Conservation (phyloP, 306 rosid genomes). For the Herpetospermum pedunculosum region DNA sequence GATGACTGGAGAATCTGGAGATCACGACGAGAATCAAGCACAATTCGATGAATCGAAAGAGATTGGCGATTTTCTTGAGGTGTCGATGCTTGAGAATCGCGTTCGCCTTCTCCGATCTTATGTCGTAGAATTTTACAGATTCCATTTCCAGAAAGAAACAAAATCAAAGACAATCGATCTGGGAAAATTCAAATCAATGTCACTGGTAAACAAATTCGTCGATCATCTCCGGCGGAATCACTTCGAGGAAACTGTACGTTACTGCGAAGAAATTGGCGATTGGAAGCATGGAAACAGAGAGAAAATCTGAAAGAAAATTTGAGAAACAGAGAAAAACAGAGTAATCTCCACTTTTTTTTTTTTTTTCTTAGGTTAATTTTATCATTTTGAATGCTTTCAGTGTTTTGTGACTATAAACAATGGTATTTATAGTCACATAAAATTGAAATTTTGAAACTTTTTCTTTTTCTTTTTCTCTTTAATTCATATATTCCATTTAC, state of each 20-base stretch:
- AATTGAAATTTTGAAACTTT: background rate
- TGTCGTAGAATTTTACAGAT: constrained; percentile 38
- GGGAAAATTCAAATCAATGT: background rate
- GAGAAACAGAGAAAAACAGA: background rate
- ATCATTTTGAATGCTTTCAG: background rate
- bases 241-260: constrained; percentile 14
- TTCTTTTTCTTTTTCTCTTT: background rate
- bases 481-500: constrained; percentile 15
- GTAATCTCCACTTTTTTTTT: background rate
- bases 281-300: constrained; percentile 39
- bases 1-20: constrained; percentile 39
- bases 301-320: background rate
- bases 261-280: constrained; percentile 8
- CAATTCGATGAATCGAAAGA: constrained; percentile 48
- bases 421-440: constrained; percentile 16
- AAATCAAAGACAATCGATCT: background rate
- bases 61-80: constrained; percentile 32
- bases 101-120: constrained; percentile 61
- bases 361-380: background rate
- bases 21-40: constrained; percentile 39
- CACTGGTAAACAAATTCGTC: constrained; percentile 27
- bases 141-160: constrained; percentile 27
- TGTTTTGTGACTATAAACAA: too few relatives aligned
- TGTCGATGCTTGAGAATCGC: constrained; percentile 34
- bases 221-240: constrained; percentile 21